Base-by-base conservation (phyloP, 164 flowering plant genomes). In the Vitis riparia region DNA sequence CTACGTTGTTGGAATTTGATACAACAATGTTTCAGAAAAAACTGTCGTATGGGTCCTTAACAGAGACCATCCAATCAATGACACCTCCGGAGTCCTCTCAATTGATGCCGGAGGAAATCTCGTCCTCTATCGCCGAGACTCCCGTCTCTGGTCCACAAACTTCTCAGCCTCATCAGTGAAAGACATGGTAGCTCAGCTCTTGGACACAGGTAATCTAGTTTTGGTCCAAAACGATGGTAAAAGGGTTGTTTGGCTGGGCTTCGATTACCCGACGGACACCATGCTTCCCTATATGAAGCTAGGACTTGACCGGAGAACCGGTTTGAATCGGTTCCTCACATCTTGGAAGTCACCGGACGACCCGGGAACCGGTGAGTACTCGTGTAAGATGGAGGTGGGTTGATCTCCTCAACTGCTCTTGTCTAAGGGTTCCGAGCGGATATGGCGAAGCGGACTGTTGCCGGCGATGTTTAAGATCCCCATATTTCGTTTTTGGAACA, bases 11-110 rank as follows among this genome's bases (percentile, higher is more conserved):
- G 91, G 91, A 13, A 80, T 85, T 1, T 87, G 89, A 88, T 84
- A 64, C 75, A 74, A 73, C 29, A 75, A 82, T 8, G 62, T 72
- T 19, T 62, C 75, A 1, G 66, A 53, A 7, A 23, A 48, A 13
- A 74, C 80, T 2, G 60, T 78, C 11, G 81, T 85, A 12, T 89
- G 93, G 91, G 86, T 89, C 9, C 88, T 87, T 1, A 89, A 89
- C 77, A 73, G 88, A 68, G 78, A 80, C n/a, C 6, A 32, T 11
- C 93, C 89, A 0, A 27, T 89, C 9, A 63, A 11, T 0, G 76
- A 74, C 23, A 62, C 85, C 4, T 77, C 87, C 0, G 86, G 88
- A 8, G 60, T 78, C 11, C 48, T 87, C 16, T 68, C 73, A 9
- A 19, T 86, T 17, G 49, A 55, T 13, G 11, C 23, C 1, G 51